These are phyloP conservation scores for Penicillium griseofulvum DNA, from an alignment of 2,329 filamentous ascomycete species.

Conservation along the genomic window DNA sequence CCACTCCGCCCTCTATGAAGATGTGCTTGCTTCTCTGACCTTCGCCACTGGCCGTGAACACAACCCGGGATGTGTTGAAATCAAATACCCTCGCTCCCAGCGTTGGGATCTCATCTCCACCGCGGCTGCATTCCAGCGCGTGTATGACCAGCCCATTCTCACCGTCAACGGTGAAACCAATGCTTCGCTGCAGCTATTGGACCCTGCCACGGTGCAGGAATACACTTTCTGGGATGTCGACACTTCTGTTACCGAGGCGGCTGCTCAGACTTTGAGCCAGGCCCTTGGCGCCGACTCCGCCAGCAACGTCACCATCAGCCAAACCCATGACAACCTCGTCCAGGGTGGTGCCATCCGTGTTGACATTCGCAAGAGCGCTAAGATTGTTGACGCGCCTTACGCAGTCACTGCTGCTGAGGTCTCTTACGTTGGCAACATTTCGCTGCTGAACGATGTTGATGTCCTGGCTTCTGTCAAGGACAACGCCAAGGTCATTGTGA, in stretches of 20 bases:
- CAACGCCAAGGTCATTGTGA: constrained; percentile 71
- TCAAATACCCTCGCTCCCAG: constrained; percentile 81
- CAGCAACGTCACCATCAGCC: constrained; percentile 60
- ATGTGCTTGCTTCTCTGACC: constrained; percentile 79
- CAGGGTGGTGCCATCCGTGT: constrained; percentile 77
- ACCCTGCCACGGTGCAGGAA: constrained; percentile 63
- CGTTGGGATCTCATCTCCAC: constrained; percentile 57
- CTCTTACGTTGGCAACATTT: constrained; percentile 73
- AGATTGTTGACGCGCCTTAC: constrained; percentile 81
- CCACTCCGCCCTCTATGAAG: constrained; percentile 85
- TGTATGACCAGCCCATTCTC: constrained; percentile 43
- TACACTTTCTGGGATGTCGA: constrained; percentile 95
- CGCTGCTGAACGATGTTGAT: constrained; percentile 75
- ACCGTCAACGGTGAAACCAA: constrained; percentile 27
- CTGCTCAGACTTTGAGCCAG: constrained; percentile 62
- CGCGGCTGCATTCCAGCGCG: constrained; percentile 46
- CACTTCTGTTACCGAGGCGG: constrained; percentile 63
- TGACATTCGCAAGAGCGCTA: constrained; percentile 79
- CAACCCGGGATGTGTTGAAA: constrained; percentile 67
- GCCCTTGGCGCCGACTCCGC: constrained; percentile 60
- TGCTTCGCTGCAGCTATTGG: constrained; percentile 53
- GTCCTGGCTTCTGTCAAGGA: constrained; percentile 67
- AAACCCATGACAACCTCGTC: constrained; percentile 60
- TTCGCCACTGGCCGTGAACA: constrained; percentile 69
- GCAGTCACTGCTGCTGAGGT: constrained; percentile 76